Evolutionary conservation across 768 basidiomycete genomes (phyloP).

Genomic region (Hortiboletus campestris): DNA sequence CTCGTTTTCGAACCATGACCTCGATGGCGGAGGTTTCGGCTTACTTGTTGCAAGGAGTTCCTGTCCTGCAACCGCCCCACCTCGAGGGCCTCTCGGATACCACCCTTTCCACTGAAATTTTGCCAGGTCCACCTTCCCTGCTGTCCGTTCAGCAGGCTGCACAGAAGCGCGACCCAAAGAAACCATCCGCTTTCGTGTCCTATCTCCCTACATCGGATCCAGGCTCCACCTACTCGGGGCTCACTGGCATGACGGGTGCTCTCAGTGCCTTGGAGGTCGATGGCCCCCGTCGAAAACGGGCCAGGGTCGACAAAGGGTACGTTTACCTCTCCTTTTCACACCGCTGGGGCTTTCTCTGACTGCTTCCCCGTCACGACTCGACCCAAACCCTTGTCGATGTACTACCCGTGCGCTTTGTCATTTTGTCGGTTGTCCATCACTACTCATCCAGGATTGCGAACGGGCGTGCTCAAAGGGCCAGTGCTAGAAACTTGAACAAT

Average conservation of each 20-base stretch:
- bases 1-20: constrained; percentile 51
- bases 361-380: constrained; percentile 19
- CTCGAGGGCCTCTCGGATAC: constrained; percentile 71
- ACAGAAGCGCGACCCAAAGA: constrained; percentile 79
- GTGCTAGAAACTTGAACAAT: constrained; percentile 62
- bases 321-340: constrained; percentile 34
- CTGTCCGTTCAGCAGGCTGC: constrained; percentile 66
- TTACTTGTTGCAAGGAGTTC: constrained; percentile 70
- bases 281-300: constrained; percentile 68
- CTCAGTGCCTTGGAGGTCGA: constrained; percentile 56
- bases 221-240: constrained; percentile 82
- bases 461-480: constrained; percentile 72
- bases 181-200: constrained; percentile 64
- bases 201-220: constrained; percentile 85
- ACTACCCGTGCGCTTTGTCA: constrained; percentile 6
- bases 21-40: constrained; percentile 67
- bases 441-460: constrained; percentile 45
- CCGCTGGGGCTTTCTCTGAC: constrained; percentile 23
- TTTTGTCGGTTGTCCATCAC: constrained; percentile 14
- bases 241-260: constrained; percentile 66
- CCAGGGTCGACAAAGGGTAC: constrained; percentile 72
- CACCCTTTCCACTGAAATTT: constrained; percentile 82
- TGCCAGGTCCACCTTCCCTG: constrained; percentile 82
- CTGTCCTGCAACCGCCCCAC: constrained; percentile 73
- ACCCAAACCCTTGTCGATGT: constrained; percentile 32